Conservation (phyloP, 2,329 filamentous ascomycete genomes). For the Paraconiothyrium brasiliense region DNA sequence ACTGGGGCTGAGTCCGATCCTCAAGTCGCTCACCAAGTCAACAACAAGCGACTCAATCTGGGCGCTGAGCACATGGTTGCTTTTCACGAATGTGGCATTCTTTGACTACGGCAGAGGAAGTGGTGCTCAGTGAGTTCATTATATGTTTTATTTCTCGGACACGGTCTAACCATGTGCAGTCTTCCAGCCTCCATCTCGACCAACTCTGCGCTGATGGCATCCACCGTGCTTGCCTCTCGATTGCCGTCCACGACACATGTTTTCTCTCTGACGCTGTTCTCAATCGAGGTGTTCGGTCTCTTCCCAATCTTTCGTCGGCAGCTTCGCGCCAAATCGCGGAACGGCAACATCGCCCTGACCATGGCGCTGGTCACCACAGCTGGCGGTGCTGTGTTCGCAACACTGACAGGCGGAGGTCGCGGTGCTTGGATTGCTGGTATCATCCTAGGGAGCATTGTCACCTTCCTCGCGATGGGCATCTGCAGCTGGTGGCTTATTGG, state of each 20-base stretch:
- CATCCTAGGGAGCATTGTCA: constrained; percentile 76
- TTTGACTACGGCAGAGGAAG: constrained; percentile 89
- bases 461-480: constrained; percentile 83
- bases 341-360: constrained; percentile 80
- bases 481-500: constrained; percentile 99
- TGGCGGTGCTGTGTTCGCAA: constrained; percentile 77
- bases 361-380: constrained; percentile 79
- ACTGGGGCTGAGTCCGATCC: constrained; percentile 89
- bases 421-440: constrained; percentile 73
- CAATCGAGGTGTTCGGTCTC: constrained; percentile 94
- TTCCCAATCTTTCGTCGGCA: constrained; percentile 98
- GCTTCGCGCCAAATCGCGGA: constrained; percentile 81
- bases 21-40: constrained; percentile 94
- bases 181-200: constrained; percentile 84
- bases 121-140: constrained; percentile 58
- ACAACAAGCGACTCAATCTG: constrained; percentile 96
- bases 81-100: constrained; percentile 96
- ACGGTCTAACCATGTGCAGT: constrained; percentile 51
- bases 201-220: constrained; percentile 96
- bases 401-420: constrained; percentile 63
- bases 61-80: constrained; percentile 93
- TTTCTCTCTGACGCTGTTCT: constrained; percentile 93
- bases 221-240: constrained; percentile 89
- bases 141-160: constrained; percentile 20
- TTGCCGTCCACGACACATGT: constrained; percentile 92